phyloP scores from a whole-genome alignment of 768 basidiomycete genomes.

The Suillus lakei region DNA sequence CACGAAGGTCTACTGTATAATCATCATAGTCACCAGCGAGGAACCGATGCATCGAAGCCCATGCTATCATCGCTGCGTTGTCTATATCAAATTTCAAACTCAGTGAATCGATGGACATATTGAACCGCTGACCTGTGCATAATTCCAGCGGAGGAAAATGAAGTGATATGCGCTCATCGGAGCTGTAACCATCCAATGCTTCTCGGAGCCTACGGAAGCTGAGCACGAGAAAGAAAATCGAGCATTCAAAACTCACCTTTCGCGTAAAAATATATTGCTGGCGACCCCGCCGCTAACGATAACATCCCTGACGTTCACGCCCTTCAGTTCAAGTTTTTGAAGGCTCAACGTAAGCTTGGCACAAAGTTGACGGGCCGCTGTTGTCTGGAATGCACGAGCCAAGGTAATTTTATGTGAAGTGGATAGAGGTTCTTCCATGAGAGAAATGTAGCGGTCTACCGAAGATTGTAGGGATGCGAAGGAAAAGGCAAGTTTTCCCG shows the following conservation, averaged over 20 bases:
- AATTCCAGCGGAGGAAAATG: constrained; percentile 78
- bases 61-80: constrained; percentile 97
- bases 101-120: neutral
- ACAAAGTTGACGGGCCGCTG: constrained; percentile 74
- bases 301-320: constrained; percentile 56
- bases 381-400: constrained; percentile 73
- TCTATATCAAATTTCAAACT: constrained; percentile 49
- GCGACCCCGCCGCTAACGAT: constrained; percentile 95
- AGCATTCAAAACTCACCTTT: constrained; percentile 49
- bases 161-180: constrained; percentile 45
- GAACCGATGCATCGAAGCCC: constrained; percentile 87
- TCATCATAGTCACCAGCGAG: constrained; percentile 61
- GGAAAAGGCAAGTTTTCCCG: constrained; percentile 69
- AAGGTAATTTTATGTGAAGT: constrained; percentile 45
- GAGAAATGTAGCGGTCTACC: constrained; percentile 60
- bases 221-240: neutral
- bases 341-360: constrained; percentile 59
- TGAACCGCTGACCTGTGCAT: constrained; percentile 65
- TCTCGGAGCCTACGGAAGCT: constrained; percentile 36
- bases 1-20: constrained; percentile 60
- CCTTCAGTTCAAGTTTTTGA: constrained; percentile 48
- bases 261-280: constrained; percentile 74
- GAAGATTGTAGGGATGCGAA: constrained; percentile 79
- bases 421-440: constrained; percentile 36
- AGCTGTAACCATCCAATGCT: constrained; percentile 30